Conservation (phyloP, 352 stramenopile genomes). For the Globisporangium sylvaticum region DNA sequence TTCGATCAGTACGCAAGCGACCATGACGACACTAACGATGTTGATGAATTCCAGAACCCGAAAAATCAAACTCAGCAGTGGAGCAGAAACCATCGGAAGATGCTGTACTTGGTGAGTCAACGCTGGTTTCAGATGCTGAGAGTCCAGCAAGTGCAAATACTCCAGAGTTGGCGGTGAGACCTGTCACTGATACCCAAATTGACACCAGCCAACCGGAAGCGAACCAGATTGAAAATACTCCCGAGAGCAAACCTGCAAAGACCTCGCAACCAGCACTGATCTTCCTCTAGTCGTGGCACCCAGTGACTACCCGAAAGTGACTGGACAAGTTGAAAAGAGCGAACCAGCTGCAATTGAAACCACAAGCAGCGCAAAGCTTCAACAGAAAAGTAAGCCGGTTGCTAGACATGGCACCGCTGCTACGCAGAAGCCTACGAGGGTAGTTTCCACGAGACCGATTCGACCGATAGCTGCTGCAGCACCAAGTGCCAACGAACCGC, state of each 20-base stretch:
- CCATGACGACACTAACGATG: background rate
- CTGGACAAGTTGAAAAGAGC: background rate
- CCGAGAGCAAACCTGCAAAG: background rate
- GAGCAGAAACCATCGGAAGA: background rate
- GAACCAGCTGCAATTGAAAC: background rate
- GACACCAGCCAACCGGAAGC: background rate
- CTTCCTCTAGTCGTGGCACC: background rate
- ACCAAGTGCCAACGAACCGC: background rate
- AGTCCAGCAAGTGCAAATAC: background rate
- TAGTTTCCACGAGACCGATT: background rate
- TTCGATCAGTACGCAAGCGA: slow-evolving; percentile 8
- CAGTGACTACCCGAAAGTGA: too few relatives aligned
- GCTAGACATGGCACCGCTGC: background rate
- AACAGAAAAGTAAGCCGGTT: background rate
- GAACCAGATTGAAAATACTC: background rate
- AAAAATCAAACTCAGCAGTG: background rate
- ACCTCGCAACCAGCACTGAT: background rate
- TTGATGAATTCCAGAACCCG: background rate
- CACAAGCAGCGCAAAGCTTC: background rate
- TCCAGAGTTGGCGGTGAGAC: background rate
- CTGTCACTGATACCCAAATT: background rate
- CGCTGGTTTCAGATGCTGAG: background rate
- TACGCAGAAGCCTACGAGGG: background rate
- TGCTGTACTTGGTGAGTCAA: background rate
- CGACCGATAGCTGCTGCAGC: background rate